Conservation (phyloP, 208 protist species). For the Kentomonas sorsogonicus region DNA sequence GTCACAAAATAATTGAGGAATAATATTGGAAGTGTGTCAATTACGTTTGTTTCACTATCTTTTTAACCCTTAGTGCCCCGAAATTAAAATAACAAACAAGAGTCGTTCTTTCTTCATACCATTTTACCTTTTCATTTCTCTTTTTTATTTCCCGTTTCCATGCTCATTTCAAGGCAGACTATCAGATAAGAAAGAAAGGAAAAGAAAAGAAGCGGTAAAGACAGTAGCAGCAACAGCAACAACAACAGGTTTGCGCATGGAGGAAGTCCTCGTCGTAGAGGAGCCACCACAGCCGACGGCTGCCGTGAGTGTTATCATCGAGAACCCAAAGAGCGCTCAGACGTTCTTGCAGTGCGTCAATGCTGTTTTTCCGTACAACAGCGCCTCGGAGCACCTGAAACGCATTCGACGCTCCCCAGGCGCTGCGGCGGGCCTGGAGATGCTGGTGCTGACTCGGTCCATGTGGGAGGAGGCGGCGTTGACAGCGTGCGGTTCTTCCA, state of each 20-base stretch:
- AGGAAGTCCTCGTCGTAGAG: background rate
- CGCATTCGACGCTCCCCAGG: constrained; percentile 35
- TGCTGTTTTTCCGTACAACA: background rate
- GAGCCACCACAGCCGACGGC: background rate
- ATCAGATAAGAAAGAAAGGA: background rate
- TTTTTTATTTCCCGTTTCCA: background rate
- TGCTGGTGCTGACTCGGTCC: too few relatives aligned
- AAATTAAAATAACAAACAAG: too few relatives aligned
- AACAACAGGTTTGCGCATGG: background rate
- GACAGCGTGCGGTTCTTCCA: too few relatives aligned
- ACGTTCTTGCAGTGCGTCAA: background rate
- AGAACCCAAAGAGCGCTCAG: background rate
- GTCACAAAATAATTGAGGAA: too few relatives aligned
- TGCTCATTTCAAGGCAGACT: background rate
- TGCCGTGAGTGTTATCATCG: background rate
- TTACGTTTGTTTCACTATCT: too few relatives aligned
- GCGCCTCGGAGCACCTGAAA: constrained; percentile 50
- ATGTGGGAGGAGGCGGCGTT: too few relatives aligned
- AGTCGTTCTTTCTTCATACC: too few relatives aligned
- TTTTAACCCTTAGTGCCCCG: too few relatives aligned
- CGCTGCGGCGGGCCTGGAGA: background rate
- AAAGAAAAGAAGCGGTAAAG: background rate
- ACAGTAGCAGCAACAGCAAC: background rate
- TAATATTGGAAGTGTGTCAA: too few relatives aligned
- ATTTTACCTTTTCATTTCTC: too few relatives aligned